Percentiles rank a stretch among this genome's conserved stretches.
Conservation (phyloP, 345 rosid genomes). For the Eucalyptus globulus region DNA sequence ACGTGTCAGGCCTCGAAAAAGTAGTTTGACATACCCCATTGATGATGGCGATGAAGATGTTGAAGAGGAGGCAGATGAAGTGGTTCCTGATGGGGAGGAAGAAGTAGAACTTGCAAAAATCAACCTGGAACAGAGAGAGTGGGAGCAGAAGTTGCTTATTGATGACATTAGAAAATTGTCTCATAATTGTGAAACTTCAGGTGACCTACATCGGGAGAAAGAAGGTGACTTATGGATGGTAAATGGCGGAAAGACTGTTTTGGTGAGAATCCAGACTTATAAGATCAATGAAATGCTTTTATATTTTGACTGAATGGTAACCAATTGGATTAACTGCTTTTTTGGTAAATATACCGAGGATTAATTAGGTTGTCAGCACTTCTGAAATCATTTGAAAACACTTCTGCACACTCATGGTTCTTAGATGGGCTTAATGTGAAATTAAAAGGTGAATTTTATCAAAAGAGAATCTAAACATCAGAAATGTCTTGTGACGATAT, state of each 20-base stretch:
- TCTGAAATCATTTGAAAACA: not conserved
- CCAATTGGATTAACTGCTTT: not conserved
- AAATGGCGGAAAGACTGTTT: conserved; percentile 22
- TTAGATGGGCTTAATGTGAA: not conserved
- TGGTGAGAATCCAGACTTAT: conserved; percentile 22
- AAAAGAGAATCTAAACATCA: not conserved
- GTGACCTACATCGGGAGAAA: conserved; percentile 24
- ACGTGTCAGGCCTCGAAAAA: conserved; percentile 75
- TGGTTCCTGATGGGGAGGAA: conserved; percentile 95
- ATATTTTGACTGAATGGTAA: not conserved
- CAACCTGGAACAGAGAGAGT: conserved; percentile 69
- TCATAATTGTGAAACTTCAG: conserved; percentile 34
- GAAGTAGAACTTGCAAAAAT: conserved; percentile 96
- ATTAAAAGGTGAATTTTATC: not conserved
- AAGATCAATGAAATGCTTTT: not conserved
- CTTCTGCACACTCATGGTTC: not conserved
- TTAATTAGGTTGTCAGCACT: not conserved
- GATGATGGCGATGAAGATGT: conserved; percentile 89
- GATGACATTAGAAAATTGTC: conserved; percentile 76
- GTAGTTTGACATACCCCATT: conserved; percentile 72
- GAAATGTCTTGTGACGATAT: not conserved
- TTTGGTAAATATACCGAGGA: not conserved
- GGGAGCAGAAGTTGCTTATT: conserved; percentile 62
- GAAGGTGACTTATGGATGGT: conserved; percentile 32
- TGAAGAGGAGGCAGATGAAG: conserved; percentile 96